Base-by-base conservation (phyloP, 2,329 filamentous ascomycete species). In the Diaporthe velutina region DNA sequence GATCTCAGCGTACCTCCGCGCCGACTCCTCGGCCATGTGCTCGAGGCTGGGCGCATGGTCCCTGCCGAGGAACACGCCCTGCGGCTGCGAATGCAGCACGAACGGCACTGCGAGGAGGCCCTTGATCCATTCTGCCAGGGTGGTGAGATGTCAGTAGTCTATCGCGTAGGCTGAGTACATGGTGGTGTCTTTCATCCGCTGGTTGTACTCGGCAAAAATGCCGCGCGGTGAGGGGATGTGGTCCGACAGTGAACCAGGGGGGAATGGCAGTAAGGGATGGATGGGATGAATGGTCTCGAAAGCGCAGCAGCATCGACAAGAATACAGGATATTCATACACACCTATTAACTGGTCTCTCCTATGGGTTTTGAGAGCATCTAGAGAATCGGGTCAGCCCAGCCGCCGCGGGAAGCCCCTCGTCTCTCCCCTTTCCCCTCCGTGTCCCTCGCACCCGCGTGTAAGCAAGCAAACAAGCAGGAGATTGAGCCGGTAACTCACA, bases 61-160 rank as follows among this genome's bases (percentile, higher is more conserved):
- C n/a, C 58, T n/a, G 38, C 68, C 25, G 28, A 72, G 73, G 80
- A 96, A 95, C 55, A 95, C 91, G 28, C 95, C 95, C 1, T 95
- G 97, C 4, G 97, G 97, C 82, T 98, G 96, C 1, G 96, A 98
- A 83, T 98, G 95, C 71, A 99, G 90, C 52, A 99, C 96, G 82
- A 99, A 99, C 0, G 97, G 97, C 0, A 98, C 96, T 1, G 97
- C 97, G 17, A 98, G 88, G 5, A 98, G 90, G 52, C 93, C 94
- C 85, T 99, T 98, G 88, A 98, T 95, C 96, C 96, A 98, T 93
- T 98, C 95, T 92, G 80, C 76, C 68, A 76, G 54, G 13, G 2
- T 5, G 3, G 10, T 4, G 17, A 22, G 28, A 38, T 22, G 58
- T 73, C 45, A 71, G 70, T 38, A 48, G 33, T 35, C 19, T 19